Base-by-base conservation (phyloP, 176 grass and related monocot species). In the Oryza australiensis region DNA sequence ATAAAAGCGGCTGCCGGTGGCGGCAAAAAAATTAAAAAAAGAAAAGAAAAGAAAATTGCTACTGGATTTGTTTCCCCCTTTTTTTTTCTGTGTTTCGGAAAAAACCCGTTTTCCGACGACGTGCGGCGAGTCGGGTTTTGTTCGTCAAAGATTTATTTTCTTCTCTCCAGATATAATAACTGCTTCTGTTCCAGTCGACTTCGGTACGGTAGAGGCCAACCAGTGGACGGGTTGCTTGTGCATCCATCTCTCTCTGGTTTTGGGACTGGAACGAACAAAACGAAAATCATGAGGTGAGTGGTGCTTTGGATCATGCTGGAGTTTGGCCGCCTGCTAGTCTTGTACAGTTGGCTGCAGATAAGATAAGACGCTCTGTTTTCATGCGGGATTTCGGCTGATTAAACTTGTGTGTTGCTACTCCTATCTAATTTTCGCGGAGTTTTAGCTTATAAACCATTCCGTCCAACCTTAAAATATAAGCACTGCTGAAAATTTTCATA, bases 1-100 rank as follows among this genome's bases (percentile, higher is more conserved):
- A 67, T 80, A 80, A 80, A 80, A 74, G 77, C 69, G 73, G 7
- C 48, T 32, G 26, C 3, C 35, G 72, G 71, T 26, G 60, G 26
- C 35, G 70, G 59, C 14, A 7, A 29, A 1, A 49, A 18, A 49
- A 16, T 12, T n/a, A n/a, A n/a, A 59, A 15, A 35, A 40, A 3
- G 5, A 34, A 53, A 53, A 8, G 29, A 16, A 11, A 40, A 1
- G 2, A 40, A 40, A 40, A 40, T 34, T 42, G 38, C 16, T 3
- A 18, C 13, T 16, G 27, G 43, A 14, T 23, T 79, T 37, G 35
- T 37, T 37, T 37, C 35, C 35, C 35, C 35, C 1, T 37, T 37
- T 8, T 37, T 37, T 37, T 1, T 37, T 37, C n/a, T n/a, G n/a
- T 37, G 35, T 37, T 37, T 37, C 35, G 35, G 4, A 33, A 16